A percentile compares a stretch with the other conserved stretches of the same genome.
These are phyloP conservation scores for Powellomyces hirtus DNA, from an alignment of 192 early-diverging fungal species.

Conservation along the genomic window DNA sequence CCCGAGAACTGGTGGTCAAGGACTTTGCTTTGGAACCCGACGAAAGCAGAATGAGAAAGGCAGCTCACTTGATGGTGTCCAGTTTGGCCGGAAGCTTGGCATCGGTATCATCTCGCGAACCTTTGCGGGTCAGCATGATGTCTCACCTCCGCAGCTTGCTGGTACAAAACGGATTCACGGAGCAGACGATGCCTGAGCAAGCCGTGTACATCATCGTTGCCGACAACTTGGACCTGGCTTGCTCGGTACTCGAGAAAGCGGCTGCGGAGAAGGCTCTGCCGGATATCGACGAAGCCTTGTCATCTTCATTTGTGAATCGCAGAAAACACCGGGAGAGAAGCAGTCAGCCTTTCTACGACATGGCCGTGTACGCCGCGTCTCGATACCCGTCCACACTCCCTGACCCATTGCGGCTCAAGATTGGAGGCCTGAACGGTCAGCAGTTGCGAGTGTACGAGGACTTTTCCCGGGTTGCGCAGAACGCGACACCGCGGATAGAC, in stretches of 20 bases:
- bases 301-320: constrained; percentile 64
- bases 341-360: constrained; percentile 89
- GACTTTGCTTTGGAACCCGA: constrained; percentile 95
- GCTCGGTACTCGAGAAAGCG: constrained; percentile 91
- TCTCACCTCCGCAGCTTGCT: constrained; percentile 69
- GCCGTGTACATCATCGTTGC: constrained; percentile 79
- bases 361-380: constrained; percentile 70
- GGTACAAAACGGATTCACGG: constrained; percentile 71
- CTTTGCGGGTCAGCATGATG: constrained; percentile 80
- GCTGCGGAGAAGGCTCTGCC: constrained; percentile 92
- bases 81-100: constrained; percentile 80
- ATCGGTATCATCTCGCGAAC: constrained; percentile 90
- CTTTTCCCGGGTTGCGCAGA: constrained; percentile 39
- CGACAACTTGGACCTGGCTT: constrained; percentile 93
- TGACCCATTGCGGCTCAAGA: constrained; percentile 80
- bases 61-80: constrained; percentile 95
- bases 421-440: constrained; percentile 71
- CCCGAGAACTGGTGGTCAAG: constrained; percentile 88
- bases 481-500: background rate
- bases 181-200: constrained; percentile 79
- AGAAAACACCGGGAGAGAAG: constrained; percentile 88
- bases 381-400: constrained; percentile 85
- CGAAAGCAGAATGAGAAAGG: constrained; percentile 89
- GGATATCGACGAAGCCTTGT: constrained; percentile 89
- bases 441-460: constrained; percentile 82